phyloP scores from a whole-genome alignment of 2,329 filamentous ascomycete species.

The Epichloe scottii region DNA sequence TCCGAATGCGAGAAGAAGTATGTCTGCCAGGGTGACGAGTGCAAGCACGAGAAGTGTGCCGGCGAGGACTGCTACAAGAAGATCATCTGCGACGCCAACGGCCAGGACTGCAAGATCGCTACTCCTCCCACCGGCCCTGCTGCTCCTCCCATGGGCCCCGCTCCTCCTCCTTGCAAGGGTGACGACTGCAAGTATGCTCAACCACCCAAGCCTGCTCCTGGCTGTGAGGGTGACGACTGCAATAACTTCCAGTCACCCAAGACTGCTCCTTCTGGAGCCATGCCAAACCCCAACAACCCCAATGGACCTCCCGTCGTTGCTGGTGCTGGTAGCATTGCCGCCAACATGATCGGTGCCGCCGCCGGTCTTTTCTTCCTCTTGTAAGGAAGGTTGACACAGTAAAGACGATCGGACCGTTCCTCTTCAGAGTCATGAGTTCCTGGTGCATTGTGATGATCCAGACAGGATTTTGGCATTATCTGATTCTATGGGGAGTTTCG shows the following conservation, averaged over 20 bases:
- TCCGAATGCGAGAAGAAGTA: slow-evolving; percentile 21
- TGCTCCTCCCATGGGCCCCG: not conserved
- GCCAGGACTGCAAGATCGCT: slow-evolving; percentile 9
- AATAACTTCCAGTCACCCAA: not conserved
- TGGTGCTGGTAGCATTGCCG: slow-evolving; percentile 10
- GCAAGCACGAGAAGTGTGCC: slow-evolving; percentile 18
- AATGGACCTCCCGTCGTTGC: slow-evolving; percentile 5
- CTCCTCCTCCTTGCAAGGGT: slow-evolving; percentile 4
- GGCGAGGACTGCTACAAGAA: slow-evolving; percentile 19
- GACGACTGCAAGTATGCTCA: not conserved
- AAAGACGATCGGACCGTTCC: not conserved
- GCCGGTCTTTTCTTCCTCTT: slow-evolving; percentile 13
- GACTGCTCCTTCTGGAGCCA: not conserved
- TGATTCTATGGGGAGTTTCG: not conserved
- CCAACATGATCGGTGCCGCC: slow-evolving; percentile 12
- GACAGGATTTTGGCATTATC: not conserved
- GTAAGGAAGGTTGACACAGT: slow-evolving; percentile 4
- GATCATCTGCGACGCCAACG: slow-evolving; percentile 15
- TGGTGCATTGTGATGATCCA: not conserved
- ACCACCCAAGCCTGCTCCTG: not conserved
- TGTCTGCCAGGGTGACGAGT: slow-evolving; percentile 20
- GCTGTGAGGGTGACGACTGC: not conserved
- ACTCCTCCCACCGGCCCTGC: slow-evolving; percentile 4
- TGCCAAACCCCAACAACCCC: not conserved
- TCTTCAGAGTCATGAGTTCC: not conserved